Conservation (phyloP, 1,139 yeast genomes). For the Magnusiomyces ingens region DNA sequence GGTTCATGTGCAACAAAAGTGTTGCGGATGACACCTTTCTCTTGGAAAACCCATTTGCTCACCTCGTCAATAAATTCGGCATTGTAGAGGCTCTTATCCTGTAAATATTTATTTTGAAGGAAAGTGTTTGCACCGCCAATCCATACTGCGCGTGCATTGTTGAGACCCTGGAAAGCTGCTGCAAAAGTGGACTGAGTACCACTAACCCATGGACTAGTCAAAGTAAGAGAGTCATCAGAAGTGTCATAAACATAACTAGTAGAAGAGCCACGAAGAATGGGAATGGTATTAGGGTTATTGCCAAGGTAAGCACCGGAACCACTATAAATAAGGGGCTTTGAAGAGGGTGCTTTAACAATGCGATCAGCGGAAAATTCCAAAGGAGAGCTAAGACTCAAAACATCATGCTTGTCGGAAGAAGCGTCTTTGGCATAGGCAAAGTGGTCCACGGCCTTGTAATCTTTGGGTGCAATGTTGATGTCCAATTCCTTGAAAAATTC, state of each 20-base stretch:
- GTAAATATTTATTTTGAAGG: conserved; percentile 4
- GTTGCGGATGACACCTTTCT: conserved; percentile 55
- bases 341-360: conserved; percentile 6
- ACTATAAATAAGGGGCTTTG: conserved; percentile 29
- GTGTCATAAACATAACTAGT: conserved; percentile 56
- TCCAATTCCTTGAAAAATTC: conserved; percentile 74
- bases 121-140: conserved; percentile 60
- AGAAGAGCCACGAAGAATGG: conserved; percentile 60
- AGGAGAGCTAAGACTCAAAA: conserved; percentile 15
- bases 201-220: conserved; percentile 54
- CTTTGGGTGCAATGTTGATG: conserved; percentile 75
- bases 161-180: conserved; percentile 76
- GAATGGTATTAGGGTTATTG: conserved; percentile 55
- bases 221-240: conserved; percentile 39
- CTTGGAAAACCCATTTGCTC: conserved; percentile 70
- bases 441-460: conserved; percentile 60
- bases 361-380: conserved; percentile 15
- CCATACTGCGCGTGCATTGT: conserved; percentile 79
- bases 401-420: conserved; percentile 18
- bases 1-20: conserved; percentile 42
- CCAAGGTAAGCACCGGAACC: conserved; percentile 52
- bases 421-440: conserved; percentile 38
- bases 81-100: conserved; percentile 22
- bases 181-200: conserved; percentile 75
- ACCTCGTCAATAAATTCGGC: conserved; percentile 43